These are phyloP conservation scores for Penicillium dipodomyicola DNA, from an alignment of 495 filamentous ascomycete genomes.

Conservation along the genomic window DNA sequence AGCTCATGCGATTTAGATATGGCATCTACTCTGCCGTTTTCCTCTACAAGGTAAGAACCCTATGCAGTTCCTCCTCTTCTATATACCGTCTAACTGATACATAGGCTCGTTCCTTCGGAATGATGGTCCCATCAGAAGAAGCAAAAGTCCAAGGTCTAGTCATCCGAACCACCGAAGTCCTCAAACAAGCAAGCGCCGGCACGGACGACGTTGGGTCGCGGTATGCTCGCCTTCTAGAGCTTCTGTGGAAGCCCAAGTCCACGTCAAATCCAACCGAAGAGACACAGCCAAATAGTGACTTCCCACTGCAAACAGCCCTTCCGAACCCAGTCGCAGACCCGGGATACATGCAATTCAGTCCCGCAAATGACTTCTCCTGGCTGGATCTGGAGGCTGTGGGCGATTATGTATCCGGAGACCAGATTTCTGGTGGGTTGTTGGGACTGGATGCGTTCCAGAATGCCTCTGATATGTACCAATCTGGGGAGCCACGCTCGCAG, in stretches of 20 bases:
- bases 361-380: constrained; percentile 57
- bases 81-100: not conserved
- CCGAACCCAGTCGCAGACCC: constrained; percentile 33
- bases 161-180: constrained; percentile 47
- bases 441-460: constrained; percentile 43
- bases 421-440: constrained; percentile 37
- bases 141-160: constrained; percentile 52
- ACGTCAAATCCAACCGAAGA: constrained; percentile 25
- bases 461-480: constrained; percentile 28
- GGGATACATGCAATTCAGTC: constrained; percentile 47
- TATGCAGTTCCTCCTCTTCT: not conserved
- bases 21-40: constrained; percentile 58
- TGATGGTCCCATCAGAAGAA: constrained; percentile 51
- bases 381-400: constrained; percentile 56
- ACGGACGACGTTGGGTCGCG: constrained; percentile 54
- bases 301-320: constrained; percentile 32
- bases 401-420: constrained; percentile 52
- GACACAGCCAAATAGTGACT: constrained; percentile 35
- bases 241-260: constrained; percentile 49
- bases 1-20: constrained; percentile 27
- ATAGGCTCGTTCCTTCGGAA: constrained; percentile 54
- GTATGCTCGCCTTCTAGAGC: constrained; percentile 53
- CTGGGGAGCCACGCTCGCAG: constrained; percentile 36
- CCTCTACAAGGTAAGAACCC: constrained; percentile 46
- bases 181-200: constrained; percentile 53